Evolutionary conservation across 331 rosid species (phyloP).

Genomic region (Arachis monticola): DNA sequence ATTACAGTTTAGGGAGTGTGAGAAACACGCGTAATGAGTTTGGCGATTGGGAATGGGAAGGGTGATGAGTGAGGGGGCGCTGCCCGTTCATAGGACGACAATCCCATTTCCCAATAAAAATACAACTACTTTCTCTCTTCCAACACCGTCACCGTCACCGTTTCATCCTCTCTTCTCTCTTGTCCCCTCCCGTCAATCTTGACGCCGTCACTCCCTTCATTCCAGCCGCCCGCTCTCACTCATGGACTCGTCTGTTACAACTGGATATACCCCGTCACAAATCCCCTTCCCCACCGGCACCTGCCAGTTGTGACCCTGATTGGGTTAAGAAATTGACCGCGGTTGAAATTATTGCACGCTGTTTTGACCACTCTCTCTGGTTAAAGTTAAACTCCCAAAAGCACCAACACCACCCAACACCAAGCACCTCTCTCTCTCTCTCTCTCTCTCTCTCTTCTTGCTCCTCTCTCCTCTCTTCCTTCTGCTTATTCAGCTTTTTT

Average conservation of each 20-base stretch:
- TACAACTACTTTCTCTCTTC: constrained; percentile 50
- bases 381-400: constrained; percentile 49
- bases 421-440: neutral
- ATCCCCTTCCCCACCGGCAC: constrained; percentile 31
- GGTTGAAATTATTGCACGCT: constrained; percentile 66
- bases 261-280: constrained; percentile 47
- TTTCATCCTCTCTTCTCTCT: constrained; percentile 28
- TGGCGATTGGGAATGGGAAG: neutral
- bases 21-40: neutral
- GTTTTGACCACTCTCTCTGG: constrained; percentile 56
- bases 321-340: constrained; percentile 69
- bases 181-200: neutral
- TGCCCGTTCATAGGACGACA: constrained; percentile 67
- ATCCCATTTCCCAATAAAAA: constrained; percentile 63
- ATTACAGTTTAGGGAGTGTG: neutral
- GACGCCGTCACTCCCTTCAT: constrained; percentile 40
- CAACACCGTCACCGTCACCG: constrained; percentile 50
- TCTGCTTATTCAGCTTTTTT: neutral
- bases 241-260: constrained; percentile 2
- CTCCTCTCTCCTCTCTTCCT: too few species aligned
- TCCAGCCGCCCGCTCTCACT: constrained; percentile 36
- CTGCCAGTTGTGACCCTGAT: constrained; percentile 31
- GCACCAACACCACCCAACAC: neutral
- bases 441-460: neutral
- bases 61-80: constrained; percentile 39